Conservation (phyloP, 2,329 filamentous ascomycete genomes). For the Penicillium sp. region DNA sequence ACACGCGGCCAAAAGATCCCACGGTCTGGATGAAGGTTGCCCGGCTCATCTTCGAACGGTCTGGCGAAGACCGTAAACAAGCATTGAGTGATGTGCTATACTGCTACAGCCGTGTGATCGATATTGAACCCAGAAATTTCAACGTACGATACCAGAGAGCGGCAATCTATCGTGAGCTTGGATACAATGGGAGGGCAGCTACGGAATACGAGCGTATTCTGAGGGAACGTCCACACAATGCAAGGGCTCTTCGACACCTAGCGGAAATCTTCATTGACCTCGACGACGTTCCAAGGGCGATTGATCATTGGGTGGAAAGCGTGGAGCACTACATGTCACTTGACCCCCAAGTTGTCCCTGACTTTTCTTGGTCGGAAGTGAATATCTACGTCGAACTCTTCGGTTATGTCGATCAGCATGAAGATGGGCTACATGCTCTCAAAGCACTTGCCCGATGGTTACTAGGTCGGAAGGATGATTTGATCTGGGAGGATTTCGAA, state of each 20-base stretch:
- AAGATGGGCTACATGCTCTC: slow-evolving; percentile 65
- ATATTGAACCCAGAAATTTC: slow-evolving; percentile 51
- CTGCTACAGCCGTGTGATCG: slow-evolving; percentile 54
- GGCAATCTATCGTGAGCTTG: slow-evolving; percentile 53
- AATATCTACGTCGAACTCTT: slow-evolving; percentile 83
- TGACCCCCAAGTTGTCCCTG: slow-evolving; percentile 44
- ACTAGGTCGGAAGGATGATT: slow-evolving; percentile 69
- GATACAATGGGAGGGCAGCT: slow-evolving; percentile 47
- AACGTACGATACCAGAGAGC: slow-evolving; percentile 56
- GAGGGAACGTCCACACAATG: slow-evolving; percentile 53
- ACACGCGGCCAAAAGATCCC: slow-evolving; percentile 54
- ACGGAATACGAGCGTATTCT: slow-evolving; percentile 56
- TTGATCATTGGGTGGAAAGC: slow-evolving; percentile 52
- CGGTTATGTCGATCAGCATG: slow-evolving; percentile 60
- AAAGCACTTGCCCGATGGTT: slow-evolving; percentile 78
- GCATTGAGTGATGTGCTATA: slow-evolving; percentile 51
- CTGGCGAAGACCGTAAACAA: slow-evolving; percentile 44
- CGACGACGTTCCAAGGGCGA: slow-evolving; percentile 49
- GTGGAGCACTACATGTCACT: slow-evolving; percentile 50
- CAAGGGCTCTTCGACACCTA: slow-evolving; percentile 54
- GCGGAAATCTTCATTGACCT: slow-evolving; percentile 57
- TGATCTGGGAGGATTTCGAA: slow-evolving; percentile 69
- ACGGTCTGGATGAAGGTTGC: slow-evolving; percentile 59
- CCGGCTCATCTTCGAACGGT: slow-evolving; percentile 51
- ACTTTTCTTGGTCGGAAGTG: slow-evolving; percentile 73